Evolutionary conservation across 2,329 filamentous ascomycete genomes (phyloP).

Genomic region (Colletotrichum sp.): DNA sequence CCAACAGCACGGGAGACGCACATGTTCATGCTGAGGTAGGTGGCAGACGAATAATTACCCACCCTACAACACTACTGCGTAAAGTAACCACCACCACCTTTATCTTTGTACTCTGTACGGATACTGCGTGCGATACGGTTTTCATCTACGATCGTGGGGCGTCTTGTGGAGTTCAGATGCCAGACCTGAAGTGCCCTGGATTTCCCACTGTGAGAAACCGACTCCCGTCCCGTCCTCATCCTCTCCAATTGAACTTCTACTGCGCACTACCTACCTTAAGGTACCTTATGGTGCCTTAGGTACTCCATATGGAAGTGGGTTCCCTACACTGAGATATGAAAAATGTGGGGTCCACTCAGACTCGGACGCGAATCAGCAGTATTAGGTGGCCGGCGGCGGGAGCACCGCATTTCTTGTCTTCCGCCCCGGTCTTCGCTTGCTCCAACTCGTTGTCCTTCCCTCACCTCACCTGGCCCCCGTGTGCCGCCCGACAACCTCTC

Average conservation of each 20-base stretch:
- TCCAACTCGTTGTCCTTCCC: neutral
- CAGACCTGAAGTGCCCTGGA: neutral
- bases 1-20: neutral
- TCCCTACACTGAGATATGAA: neutral
- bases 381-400: neutral
- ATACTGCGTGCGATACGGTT: too few relatives aligned
- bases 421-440: neutral
- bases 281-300: too few relatives aligned
- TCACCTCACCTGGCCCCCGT: neutral
- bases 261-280: too few relatives aligned
- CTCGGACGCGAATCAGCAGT: neutral
- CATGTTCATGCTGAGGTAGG: too few relatives aligned
- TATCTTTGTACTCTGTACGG: too few relatives aligned
- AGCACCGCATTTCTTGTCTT: neutral
- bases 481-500: neutral
- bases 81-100: too few relatives aligned
- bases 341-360: neutral
- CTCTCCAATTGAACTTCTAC: too few relatives aligned
- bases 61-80: too few relatives aligned
- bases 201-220: neutral
- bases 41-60: too few relatives aligned
- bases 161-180: too few relatives aligned
- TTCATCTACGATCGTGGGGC: too few relatives aligned
- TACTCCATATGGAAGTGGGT: too few relatives aligned
- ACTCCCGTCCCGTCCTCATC: neutral